Percentiles rank a stretch among this genome's conserved stretches.
Conservation (phyloP, 192 early-diverging fungal genomes). For the Spizellomyces sp. region DNA sequence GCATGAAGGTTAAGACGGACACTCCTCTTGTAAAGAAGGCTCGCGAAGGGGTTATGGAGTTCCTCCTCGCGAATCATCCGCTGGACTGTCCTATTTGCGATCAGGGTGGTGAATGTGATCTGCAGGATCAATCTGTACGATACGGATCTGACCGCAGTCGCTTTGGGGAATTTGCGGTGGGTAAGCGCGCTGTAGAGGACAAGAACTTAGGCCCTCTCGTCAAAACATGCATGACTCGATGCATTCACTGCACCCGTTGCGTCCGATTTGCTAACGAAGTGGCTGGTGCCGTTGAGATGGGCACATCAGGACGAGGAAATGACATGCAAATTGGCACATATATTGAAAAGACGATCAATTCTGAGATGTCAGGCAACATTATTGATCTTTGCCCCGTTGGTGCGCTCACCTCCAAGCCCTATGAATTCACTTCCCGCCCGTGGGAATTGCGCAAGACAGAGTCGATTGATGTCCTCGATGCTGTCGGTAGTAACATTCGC, state of each 20-base stretch:
- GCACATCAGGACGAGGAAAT: constrained; percentile 93
- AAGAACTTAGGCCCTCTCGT: constrained; percentile 96
- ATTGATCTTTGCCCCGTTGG: constrained; percentile 99
- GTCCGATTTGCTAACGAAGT: constrained; percentile 98
- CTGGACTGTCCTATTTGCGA: constrained; percentile 98
- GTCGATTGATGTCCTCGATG: constrained; percentile 93
- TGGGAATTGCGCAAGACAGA: constrained; percentile 98
- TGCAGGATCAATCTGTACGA: constrained; percentile 97
- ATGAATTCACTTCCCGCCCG: constrained; percentile 88
- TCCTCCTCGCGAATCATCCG: constrained; percentile 95
- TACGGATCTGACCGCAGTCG: constrained; percentile 94
- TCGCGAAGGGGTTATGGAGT: constrained; percentile 75
- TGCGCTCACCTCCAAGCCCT: constrained; percentile 95
- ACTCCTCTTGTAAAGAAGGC: constrained; percentile 95
- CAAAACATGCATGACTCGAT: constrained; percentile 95
- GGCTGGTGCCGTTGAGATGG: constrained; percentile 92
- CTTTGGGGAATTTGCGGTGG: constrained; percentile 71
- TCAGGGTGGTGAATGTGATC: constrained; percentile 98
- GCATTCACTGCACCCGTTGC: constrained; percentile 99
- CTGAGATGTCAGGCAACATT: constrained; percentile 97
- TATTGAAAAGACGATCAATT: constrained; percentile 80
- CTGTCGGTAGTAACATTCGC: constrained; percentile 93
- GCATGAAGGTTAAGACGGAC: constrained; percentile 97
- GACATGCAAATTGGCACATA: constrained; percentile 99
- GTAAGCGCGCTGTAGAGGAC: constrained; percentile 96